Percentiles rank a stretch among this genome's conserved stretches.
phyloP scores from a whole-genome alignment of 148 eudicot genomes.

The Linanthus parryae region DNA sequence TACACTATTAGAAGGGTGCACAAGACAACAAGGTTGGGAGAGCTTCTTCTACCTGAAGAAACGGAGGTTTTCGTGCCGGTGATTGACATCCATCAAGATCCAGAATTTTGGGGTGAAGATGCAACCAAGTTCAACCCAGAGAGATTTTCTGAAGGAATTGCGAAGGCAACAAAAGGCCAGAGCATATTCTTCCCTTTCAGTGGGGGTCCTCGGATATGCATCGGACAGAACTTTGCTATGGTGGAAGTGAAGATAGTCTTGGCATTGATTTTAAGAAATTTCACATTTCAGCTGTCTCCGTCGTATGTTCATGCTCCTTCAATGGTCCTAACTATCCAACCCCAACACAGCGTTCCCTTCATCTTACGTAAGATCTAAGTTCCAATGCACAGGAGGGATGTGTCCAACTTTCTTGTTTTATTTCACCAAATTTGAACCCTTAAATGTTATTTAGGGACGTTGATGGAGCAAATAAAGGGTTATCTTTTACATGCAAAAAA shows the following conservation, averaged over 20 bases:
- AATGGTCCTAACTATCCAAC: not conserved
- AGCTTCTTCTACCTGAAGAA: not conserved
- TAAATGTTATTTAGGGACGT: too few relatives aligned
- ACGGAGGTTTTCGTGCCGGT: not conserved
- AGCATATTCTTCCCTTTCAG: not conserved
- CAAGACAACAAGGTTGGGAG: not conserved
- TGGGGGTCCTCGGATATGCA: not conserved
- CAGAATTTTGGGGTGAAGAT: not conserved
- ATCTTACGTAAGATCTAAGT: too few relatives aligned
- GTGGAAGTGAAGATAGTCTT: not conserved
- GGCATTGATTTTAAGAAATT: not conserved
- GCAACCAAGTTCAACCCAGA: not conserved
- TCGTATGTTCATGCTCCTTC: not conserved
- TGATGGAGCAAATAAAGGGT: too few relatives aligned
- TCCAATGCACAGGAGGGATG: too few relatives aligned
- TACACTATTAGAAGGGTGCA: not conserved
- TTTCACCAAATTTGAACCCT: too few relatives aligned
- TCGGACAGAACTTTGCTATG: not conserved
- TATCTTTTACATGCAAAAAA: too few relatives aligned
- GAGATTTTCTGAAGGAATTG: too few relatives aligned
- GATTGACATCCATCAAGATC: not conserved
- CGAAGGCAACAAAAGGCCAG: too few relatives aligned
- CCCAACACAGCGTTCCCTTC: too few relatives aligned
- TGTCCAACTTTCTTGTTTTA: too few relatives aligned
- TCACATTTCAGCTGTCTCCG: not conserved